phyloP scores from a whole-genome alignment of 768 basidiomycete genomes.

The Dictyophora rubrovolvata region DNA sequence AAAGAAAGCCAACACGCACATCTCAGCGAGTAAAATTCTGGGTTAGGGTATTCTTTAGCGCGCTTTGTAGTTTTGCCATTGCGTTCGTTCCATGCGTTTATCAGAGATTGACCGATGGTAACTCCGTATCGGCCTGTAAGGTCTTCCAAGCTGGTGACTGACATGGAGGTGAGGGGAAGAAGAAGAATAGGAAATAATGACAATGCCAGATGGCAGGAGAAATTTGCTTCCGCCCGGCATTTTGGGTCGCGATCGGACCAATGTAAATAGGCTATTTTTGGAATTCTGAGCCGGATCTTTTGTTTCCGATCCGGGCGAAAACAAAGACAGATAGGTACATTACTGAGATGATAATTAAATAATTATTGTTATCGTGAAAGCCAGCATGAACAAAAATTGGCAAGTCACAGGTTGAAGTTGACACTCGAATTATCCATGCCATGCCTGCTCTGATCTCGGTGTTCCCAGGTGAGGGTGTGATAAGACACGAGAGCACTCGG shows the following conservation, averaged over 20 bases:
- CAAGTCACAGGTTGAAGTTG: no score
- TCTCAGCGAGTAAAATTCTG: slow-evolving; percentile 6
- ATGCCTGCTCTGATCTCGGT: no score
- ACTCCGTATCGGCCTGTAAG: slow-evolving; percentile 7
- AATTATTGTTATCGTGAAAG: no score
- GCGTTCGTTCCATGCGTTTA: slow-evolving; percentile 7
- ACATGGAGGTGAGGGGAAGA: background rate
- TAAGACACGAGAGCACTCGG: no score
- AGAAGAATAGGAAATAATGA: background rate
- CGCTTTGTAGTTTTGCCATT: slow-evolving; percentile 6
- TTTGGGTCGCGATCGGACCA: background rate
- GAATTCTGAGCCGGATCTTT: background rate
- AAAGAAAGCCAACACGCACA: slow-evolving; percentile 1
- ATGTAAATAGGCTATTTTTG: background rate
- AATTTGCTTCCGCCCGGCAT: background rate
- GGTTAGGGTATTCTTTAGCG: slow-evolving; percentile 8
- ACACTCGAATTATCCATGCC: no score
- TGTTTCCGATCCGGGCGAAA: background rate
- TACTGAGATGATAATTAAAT: no score
- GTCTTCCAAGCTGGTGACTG: background rate
- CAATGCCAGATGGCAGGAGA: background rate
- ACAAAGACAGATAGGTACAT: background rate
- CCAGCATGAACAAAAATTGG: no score
- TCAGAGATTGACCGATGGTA: slow-evolving; percentile 5
- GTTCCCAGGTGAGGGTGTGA: no score